phyloP scores from a whole-genome alignment of 768 basidiomycete genomes.

The Dioszegia hungarica region DNA sequence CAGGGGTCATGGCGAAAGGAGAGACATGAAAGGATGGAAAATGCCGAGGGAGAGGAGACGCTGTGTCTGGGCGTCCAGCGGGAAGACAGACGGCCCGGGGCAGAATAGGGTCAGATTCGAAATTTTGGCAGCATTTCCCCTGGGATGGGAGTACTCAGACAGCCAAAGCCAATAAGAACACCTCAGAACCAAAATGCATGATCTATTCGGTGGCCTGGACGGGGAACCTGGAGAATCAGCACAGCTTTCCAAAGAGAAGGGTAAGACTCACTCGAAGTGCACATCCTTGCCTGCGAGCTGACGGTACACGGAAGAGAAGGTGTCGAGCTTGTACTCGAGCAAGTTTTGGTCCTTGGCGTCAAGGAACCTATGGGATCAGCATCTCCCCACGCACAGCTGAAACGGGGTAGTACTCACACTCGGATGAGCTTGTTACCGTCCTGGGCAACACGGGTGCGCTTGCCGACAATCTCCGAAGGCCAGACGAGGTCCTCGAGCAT shows the following conservation, averaged over 20 bases:
- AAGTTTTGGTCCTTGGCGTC: constrained; percentile 97
- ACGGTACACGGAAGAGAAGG: constrained; percentile 92
- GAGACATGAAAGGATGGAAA: too few relatives aligned
- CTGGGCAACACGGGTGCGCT: constrained; percentile 86
- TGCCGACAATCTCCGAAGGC: constrained; percentile 98
- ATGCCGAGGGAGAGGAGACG: too few relatives aligned
- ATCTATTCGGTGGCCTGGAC: constrained; percentile 35
- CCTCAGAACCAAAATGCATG: constrained; percentile 6
- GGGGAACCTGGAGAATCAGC: constrained; percentile 37
- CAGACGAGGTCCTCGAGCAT: constrained; percentile 98
- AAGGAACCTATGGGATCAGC: constrained; percentile 65
- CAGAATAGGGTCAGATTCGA: too few relatives aligned
- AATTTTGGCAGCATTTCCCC: too few relatives aligned
- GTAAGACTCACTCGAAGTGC: constrained; percentile 44
- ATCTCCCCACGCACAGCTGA: too few relatives aligned
- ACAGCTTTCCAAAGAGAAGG: too few relatives aligned
- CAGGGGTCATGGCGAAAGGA: too few relatives aligned
- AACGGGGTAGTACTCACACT: constrained; percentile 67
- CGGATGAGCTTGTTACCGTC: constrained; percentile 94
- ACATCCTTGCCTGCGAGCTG: constrained; percentile 95
- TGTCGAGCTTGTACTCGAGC: constrained; percentile 99
- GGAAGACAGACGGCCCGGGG: too few relatives aligned
- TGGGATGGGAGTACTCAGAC: background rate
- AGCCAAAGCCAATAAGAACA: constrained; percentile 12
- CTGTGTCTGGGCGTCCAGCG: too few relatives aligned